Evolutionary conservation across 371 early-diverging fungal species (phyloP).

Genomic region (Neoconidiobolus thromboides): DNA sequence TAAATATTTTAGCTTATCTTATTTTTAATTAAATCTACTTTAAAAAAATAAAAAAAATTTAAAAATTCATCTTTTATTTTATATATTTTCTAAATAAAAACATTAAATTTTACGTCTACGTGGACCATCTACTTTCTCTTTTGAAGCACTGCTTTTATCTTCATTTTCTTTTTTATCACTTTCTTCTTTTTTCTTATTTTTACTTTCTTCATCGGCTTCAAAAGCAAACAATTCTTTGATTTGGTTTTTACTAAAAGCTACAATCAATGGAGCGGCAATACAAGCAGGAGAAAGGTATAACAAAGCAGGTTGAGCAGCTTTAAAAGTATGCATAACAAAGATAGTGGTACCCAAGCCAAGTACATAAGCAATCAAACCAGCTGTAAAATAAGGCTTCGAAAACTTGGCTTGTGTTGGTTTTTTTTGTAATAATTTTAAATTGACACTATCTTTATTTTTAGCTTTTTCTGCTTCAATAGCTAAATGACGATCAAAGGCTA

Average conservation of each 20-base stretch:
- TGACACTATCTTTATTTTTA: background rate
- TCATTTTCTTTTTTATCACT: too few relatives aligned
- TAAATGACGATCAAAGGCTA: conserved; percentile 67
- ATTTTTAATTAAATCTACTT: too few relatives aligned
- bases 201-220: conserved; percentile 29
- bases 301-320: conserved; percentile 94
- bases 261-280: conserved; percentile 62
- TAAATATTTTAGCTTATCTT: too few relatives aligned
- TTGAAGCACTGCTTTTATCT: too few relatives aligned
- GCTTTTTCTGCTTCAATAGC: conserved; percentile 25
- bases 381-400: conserved; percentile 76
- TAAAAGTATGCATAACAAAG: conserved; percentile 85
- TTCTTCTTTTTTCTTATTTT: background rate
- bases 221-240: conserved; percentile 60
- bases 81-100: too few relatives aligned
- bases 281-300: conserved; percentile 93
- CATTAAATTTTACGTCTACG: too few relatives aligned
- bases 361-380: conserved; percentile 62
- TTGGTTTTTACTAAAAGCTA: conserved; percentile 67
- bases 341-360: conserved; percentile 77
- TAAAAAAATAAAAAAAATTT: too few relatives aligned
- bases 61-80: too few relatives aligned
- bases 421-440: conserved; percentile 15
- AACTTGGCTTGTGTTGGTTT: conserved; percentile 22
- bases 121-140: too few relatives aligned